Conservation (phyloP, 129 eudicot species). For the Pittosporum tobira region DNA sequence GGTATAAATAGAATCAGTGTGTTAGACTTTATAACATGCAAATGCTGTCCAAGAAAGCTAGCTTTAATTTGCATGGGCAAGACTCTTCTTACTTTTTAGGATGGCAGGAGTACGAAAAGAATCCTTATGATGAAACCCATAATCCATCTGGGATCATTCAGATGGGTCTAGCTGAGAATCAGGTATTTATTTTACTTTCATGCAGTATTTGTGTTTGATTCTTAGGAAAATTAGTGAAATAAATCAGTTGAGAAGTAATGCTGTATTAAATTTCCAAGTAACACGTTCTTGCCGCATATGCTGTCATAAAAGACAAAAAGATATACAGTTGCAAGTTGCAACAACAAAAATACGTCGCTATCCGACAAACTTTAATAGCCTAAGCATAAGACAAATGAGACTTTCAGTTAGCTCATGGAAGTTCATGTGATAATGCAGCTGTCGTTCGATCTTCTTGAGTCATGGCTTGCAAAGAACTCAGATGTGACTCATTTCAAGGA, state of each 20-base stretch:
- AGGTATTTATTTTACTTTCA: constrained; percentile 18
- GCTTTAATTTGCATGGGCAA: constrained; percentile 40
- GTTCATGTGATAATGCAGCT: constrained; percentile 16
- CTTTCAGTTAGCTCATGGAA: no score
- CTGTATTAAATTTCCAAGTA: no score
- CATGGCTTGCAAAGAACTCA: constrained; percentile 23
- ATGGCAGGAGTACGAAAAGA: constrained; percentile 52
- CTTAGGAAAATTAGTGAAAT: no score
- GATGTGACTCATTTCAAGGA: constrained; percentile 9
- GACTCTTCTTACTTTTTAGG: constrained; percentile 62
- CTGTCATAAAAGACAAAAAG: no score
- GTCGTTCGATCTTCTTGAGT: constrained; percentile 34
- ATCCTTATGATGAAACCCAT: constrained; percentile 31
- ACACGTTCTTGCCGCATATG: no score
- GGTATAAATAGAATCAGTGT: constrained; percentile 4
- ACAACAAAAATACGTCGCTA: no score
- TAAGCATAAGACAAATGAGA: no score
- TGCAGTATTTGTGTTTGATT: no score
- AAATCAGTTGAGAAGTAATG: no score
- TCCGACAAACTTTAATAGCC: no score
- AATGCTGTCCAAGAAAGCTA: constrained; percentile 54
- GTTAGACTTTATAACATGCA: constrained; percentile 7
- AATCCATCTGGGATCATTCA: constrained; percentile 71
- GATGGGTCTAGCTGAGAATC: constrained; percentile 81
- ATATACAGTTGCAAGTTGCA: no score